Conservation (phyloP, 371 early-diverging fungal species). For the Mucor mucedo region DNA sequence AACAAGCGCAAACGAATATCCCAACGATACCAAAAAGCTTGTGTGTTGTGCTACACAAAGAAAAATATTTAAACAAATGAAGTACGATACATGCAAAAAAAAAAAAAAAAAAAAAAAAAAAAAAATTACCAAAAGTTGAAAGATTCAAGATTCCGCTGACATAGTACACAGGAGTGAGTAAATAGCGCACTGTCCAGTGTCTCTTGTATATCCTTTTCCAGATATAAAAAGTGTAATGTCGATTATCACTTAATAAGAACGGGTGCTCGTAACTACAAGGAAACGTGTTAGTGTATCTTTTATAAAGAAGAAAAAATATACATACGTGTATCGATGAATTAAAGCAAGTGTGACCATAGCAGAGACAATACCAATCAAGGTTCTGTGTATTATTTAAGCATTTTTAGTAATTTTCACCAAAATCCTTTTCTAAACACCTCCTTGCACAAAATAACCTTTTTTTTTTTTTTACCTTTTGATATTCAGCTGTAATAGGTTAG, state of each 20-base stretch:
- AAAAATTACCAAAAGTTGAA: slow-evolving; percentile 29
- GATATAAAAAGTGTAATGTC: slow-evolving; percentile 94
- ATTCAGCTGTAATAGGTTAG: not conserved
- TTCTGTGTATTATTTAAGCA: not conserved
- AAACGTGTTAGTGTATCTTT: not conserved
- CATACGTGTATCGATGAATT: slow-evolving; percentile 65
- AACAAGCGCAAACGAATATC: slow-evolving; percentile 50
- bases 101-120: not conserved
- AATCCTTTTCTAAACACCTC: not conserved
- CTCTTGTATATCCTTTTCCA: slow-evolving; percentile 82
- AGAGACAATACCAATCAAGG: slow-evolving; percentile 9
- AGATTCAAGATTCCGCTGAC: slow-evolving; percentile 52
- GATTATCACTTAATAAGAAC: slow-evolving; percentile 92
- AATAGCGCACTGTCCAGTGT: slow-evolving; percentile 62
- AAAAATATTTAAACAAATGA: no score
- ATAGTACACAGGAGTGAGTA: slow-evolving; percentile 72
- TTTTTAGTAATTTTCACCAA: not conserved
- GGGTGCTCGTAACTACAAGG: slow-evolving; percentile 84
- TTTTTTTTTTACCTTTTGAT: slow-evolving; percentile 13
- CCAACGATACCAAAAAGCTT: slow-evolving; percentile 50
- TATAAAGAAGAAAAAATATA: not conserved
- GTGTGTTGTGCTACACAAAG: slow-evolving; percentile 34
- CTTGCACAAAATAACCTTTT: no score
- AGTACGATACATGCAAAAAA: no score
- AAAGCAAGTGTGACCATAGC: slow-evolving; percentile 19